A percentile compares a stretch with the other conserved stretches of the same genome.
Evolutionary conservation across 2,329 filamentous ascomycete genomes (phyloP).

Genomic region (Nothophoma quercina): DNA sequence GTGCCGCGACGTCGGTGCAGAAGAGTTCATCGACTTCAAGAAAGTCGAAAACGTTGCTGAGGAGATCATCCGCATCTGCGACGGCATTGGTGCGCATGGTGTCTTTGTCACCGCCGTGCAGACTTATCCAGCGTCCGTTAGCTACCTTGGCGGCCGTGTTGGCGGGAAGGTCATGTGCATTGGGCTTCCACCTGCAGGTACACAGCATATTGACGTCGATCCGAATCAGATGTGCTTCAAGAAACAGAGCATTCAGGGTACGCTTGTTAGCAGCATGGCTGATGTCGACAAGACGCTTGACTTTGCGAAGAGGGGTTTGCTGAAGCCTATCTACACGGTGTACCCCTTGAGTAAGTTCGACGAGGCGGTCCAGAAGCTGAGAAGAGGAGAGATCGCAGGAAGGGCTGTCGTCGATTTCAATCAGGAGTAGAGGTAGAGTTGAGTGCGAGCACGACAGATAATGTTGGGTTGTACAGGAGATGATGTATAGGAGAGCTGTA

Average conservation of each 20-base stretch:
- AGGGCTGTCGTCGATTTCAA: constrained; percentile 64
- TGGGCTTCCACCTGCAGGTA: constrained; percentile 49
- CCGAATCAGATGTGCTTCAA: constrained; percentile 46
- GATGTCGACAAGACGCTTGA: constrained; percentile 57
- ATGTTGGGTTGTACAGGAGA: constrained; percentile 5
- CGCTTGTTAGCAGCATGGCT: constrained; percentile 57
- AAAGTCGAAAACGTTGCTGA: constrained; percentile 42
- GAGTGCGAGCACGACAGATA: too few species aligned
- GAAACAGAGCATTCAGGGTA: constrained; percentile 47
- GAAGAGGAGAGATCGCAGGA: constrained; percentile 60
- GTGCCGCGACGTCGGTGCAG: constrained; percentile 44
- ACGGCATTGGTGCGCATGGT: constrained; percentile 49
- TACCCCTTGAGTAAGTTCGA: constrained; percentile 56
- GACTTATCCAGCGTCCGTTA: constrained; percentile 38
- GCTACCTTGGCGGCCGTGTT: constrained; percentile 55
- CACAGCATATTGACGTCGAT: constrained; percentile 43
- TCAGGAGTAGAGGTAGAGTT: constrained; percentile 29
- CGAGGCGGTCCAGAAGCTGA: constrained; percentile 61
- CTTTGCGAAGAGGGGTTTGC: constrained; percentile 58
- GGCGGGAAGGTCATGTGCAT: constrained; percentile 63
- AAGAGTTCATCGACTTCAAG: constrained; percentile 51
- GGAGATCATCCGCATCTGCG: constrained; percentile 44
- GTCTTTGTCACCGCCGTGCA: constrained; percentile 51
- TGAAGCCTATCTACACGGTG: constrained; percentile 61
- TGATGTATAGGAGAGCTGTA: constrained; percentile 3